Conservation (phyloP, 1,284 basidiomycete species). For the Retiboletus fuscus region DNA sequence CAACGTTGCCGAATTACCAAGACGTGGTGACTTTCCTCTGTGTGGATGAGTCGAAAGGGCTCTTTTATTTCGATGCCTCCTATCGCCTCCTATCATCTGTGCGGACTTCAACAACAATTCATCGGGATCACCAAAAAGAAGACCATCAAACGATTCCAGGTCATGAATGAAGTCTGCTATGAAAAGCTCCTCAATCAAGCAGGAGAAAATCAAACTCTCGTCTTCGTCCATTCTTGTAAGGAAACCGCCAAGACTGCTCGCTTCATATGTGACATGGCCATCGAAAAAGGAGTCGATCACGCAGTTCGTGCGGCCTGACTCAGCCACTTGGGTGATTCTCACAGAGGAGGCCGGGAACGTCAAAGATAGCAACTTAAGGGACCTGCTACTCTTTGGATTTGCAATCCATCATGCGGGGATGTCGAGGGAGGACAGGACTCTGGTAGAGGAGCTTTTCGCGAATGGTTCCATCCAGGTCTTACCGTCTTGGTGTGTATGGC, state of each 20-base stretch:
- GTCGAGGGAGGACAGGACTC: conserved; percentile 91
- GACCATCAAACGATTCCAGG: conserved; percentile 98
- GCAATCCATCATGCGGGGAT: conserved; percentile 99
- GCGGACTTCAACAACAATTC: conserved; percentile 93
- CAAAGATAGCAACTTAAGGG: conserved; percentile 87
- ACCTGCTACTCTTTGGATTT: conserved; percentile 95
- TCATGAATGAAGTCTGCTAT: too few species aligned
- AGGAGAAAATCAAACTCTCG: too few species aligned
- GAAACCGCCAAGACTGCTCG: conserved; percentile 94
- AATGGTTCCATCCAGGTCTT: conserved; percentile 93
- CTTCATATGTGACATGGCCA: conserved; percentile 94
- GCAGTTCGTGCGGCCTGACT: conserved; percentile 93
- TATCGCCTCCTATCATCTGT: conserved; percentile 96
- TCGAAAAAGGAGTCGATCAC: conserved; percentile 97
- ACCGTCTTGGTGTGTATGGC: conserved; percentile 98
- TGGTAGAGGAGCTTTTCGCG: conserved; percentile 95
- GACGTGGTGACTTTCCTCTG: too few species aligned
- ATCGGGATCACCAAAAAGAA: conserved; percentile 99
- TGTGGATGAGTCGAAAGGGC: too few species aligned
- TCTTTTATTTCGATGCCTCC: conserved; percentile 97
- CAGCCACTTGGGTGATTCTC: conserved; percentile 89
- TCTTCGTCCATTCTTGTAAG: conserved; percentile 98
- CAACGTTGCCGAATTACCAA: too few species aligned
- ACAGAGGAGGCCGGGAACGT: conserved; percentile 87
- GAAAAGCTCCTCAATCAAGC: too few species aligned